Evolutionary conservation across 2,329 filamentous ascomycete genomes (phyloP).

Genomic region (Aureobasidium vineae): DNA sequence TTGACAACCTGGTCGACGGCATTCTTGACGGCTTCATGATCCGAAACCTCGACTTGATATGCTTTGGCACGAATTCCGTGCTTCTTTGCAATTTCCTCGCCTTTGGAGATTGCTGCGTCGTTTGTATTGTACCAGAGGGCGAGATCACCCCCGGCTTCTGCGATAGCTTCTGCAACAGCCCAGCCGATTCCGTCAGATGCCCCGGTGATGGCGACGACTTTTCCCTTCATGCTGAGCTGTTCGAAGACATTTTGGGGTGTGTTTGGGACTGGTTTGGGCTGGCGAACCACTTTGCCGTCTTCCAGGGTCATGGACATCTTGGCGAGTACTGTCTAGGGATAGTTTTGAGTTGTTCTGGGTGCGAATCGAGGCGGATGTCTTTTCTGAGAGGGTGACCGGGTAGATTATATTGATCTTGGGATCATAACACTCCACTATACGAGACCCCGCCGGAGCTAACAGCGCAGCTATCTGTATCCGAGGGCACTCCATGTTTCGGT

Average conservation of each 20-base stretch:
- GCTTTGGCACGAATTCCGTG: constrained; percentile 28
- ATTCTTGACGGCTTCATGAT: constrained; percentile 36
- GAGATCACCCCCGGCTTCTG: constrained; percentile 41
- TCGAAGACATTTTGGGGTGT: constrained; percentile 35
- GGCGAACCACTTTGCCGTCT: constrained; percentile 31
- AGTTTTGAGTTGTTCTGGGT: too few species aligned
- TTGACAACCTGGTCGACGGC: constrained; percentile 39
- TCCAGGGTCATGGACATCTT: constrained; percentile 37
- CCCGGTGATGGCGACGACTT: constrained; percentile 51
- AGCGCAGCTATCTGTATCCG: too few species aligned
- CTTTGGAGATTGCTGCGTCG: constrained; percentile 28
- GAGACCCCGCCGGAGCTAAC: too few species aligned
- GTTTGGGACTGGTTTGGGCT: constrained; percentile 34
- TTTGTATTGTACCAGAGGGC: constrained; percentile 41
- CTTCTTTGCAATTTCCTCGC: constrained; percentile 27
- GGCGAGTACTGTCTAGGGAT: too few species aligned
- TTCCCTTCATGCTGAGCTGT: constrained; percentile 35
- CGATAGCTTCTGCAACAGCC: constrained; percentile 41
- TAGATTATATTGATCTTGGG: too few species aligned
- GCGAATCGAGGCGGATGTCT: too few species aligned
- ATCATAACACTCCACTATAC: too few species aligned
- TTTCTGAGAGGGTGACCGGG: neutral
- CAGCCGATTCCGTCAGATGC: constrained; percentile 50
- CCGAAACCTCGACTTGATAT: constrained; percentile 31
- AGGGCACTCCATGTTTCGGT: too few species aligned